Evolutionary conservation across 768 basidiomycete species (phyloP).

Genomic region (Leccinum barrowsii): DNA sequence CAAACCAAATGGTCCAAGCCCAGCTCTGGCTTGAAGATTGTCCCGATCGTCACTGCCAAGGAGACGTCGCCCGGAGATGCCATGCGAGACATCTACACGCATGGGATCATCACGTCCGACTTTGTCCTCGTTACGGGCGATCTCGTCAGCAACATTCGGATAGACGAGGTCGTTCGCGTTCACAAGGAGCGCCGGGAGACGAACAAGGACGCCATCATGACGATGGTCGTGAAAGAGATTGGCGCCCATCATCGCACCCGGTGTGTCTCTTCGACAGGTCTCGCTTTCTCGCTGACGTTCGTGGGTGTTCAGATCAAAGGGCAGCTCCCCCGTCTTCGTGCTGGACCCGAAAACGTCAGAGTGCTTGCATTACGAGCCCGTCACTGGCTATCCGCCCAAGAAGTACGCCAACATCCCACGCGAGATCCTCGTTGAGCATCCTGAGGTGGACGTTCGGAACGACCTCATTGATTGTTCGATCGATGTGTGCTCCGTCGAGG

Average conservation of each 20-base stretch:
- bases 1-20: conserved; percentile 85
- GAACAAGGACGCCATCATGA: conserved; percentile 95
- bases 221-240: conserved; percentile 86
- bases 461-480: conserved; percentile 88
- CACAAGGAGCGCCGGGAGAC: conserved; percentile 85
- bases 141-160: conserved; percentile 88
- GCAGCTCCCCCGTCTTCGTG: conserved; percentile 76
- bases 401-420: conserved; percentile 66
- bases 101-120: conserved; percentile 85
- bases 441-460: conserved; percentile 82
- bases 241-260: conserved; percentile 69
- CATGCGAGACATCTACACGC: conserved; percentile 90
- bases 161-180: conserved; percentile 83
- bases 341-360: conserved; percentile 72
- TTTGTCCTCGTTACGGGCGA: conserved; percentile 91
- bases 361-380: conserved; percentile 82
- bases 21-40: conserved; percentile 74
- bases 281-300: background rate
- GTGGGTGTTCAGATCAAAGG: conserved; percentile 51
- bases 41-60: conserved; percentile 81
- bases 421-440: conserved; percentile 65
- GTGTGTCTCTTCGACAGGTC: conserved; percentile 38
- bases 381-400: conserved; percentile 66
- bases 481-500: conserved; percentile 93
- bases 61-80: conserved; percentile 89